Percentiles rank a stretch among this genome's conserved stretches.
These are phyloP conservation scores for Talaromyces rugulosus DNA, from an alignment of 2,329 filamentous ascomycete species.

Conservation along the genomic window DNA sequence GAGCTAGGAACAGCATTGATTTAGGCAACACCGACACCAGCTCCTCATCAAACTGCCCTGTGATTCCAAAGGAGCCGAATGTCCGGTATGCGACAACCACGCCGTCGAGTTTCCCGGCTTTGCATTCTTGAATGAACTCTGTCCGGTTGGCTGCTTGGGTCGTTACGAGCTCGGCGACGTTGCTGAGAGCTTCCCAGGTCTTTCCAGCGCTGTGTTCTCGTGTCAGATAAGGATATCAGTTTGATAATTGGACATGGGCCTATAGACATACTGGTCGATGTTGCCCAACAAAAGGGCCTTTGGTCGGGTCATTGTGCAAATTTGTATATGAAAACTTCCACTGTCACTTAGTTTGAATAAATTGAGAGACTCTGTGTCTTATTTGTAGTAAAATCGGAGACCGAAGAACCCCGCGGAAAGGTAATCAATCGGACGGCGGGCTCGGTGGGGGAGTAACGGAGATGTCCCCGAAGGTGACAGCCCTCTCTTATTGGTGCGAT, in stretches of 20 bases:
- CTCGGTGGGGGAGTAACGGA: background rate
- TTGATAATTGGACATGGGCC: background rate
- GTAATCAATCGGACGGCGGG: background rate
- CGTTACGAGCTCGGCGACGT: conserved; percentile 61
- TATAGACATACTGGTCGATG: conserved; percentile 57
- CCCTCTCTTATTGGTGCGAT: background rate
- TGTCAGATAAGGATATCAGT: background rate
- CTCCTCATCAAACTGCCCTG: conserved; percentile 67
- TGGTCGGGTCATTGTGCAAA: conserved; percentile 37
- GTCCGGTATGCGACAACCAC: conserved; percentile 66
- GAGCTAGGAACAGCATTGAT: conserved; percentile 34
- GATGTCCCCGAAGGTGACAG: background rate
- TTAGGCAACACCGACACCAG: conserved; percentile 52
- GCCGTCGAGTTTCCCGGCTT: conserved; percentile 61
- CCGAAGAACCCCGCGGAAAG: background rate
- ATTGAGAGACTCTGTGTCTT: background rate
- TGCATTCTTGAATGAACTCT: conserved; percentile 67
- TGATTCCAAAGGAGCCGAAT: conserved; percentile 60
- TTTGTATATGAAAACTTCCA: background rate
- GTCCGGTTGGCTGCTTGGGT: conserved; percentile 59
- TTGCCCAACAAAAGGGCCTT: conserved; percentile 61
- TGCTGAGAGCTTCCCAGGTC: conserved; percentile 58
- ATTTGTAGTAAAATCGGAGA: background rate
- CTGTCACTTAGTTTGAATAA: background rate
- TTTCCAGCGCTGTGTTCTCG: conserved; percentile 49